Evolutionary conservation across 179 eudicot genomes (phyloP).

Genomic region (Carnegiea gigantea): DNA sequence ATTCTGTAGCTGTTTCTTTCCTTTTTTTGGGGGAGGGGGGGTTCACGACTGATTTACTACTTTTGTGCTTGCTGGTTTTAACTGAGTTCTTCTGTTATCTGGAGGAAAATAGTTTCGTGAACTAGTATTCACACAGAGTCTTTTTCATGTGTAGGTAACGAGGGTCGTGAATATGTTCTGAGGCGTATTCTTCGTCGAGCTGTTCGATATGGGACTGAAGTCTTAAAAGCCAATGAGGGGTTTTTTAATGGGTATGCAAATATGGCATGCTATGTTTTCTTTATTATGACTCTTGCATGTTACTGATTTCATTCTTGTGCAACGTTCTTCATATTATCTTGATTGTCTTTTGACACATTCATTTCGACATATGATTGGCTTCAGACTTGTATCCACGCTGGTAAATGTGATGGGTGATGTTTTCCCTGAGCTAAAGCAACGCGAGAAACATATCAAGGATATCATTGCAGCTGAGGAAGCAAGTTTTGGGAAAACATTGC

Average conservation of each 20-base stretch:
- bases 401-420: constrained; percentile 76
- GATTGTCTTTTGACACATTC: neutral
- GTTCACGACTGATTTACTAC: neutral
- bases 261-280: neutral
- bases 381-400: constrained; percentile 78
- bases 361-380: constrained; percentile 16
- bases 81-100: neutral
- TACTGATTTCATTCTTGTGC: neutral
- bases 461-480: constrained; percentile 83
- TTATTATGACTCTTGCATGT: neutral
- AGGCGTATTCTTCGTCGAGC: constrained; percentile 98
- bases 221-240: constrained; percentile 73
- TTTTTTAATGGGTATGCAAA: constrained; percentile 80
- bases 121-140: neutral
- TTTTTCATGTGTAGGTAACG: constrained; percentile 61
- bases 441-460: constrained; percentile 60
- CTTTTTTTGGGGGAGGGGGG: neutral
- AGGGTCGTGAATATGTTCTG: constrained; percentile 95
- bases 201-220: constrained; percentile 96
- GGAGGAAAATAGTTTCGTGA: neutral
- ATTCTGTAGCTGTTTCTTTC: neutral
- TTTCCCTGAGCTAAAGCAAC: constrained; percentile 87
- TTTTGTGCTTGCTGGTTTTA: neutral
- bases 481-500: constrained; percentile 90
- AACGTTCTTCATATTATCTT: neutral